Evolutionary conservation across 2,329 filamentous ascomycete genomes (phyloP).

Genomic region (Aspergillus sp.): DNA sequence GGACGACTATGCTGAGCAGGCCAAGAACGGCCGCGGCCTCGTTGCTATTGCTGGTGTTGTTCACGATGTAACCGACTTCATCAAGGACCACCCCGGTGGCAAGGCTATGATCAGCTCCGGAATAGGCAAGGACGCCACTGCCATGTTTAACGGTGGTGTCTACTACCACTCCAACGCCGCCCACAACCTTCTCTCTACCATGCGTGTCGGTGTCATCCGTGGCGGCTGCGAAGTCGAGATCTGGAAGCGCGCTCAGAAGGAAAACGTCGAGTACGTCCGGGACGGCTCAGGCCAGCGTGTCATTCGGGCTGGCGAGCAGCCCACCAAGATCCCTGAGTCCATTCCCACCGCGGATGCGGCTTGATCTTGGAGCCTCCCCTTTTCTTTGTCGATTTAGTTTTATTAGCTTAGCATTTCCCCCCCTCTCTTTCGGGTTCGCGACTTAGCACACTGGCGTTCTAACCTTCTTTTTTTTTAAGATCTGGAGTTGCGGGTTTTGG

Average conservation of each 20-base stretch:
- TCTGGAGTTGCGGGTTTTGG: constrained; percentile 7
- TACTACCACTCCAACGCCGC: constrained; percentile 89
- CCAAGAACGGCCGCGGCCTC: constrained; percentile 74
- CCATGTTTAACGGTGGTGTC: constrained; percentile 88
- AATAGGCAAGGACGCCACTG: constrained; percentile 83
- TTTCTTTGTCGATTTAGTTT: not conserved
- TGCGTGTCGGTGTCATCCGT: constrained; percentile 82
- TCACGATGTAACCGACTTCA: constrained; percentile 80
- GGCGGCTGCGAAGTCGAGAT: constrained; percentile 89
- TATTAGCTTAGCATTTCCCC: not conserved
- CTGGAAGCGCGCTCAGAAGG: constrained; percentile 82
- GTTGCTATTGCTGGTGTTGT: constrained; percentile 80
- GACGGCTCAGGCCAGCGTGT: constrained; percentile 80
- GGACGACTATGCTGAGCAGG: constrained; percentile 79
- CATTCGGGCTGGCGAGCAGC: constrained; percentile 79
- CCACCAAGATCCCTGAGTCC: constrained; percentile 78
- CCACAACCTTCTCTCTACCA: constrained; percentile 83
- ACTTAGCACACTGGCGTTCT: constrained; percentile 10
- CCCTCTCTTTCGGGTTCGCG: constrained; percentile 1
- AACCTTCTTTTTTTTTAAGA: not conserved
- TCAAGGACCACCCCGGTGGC: constrained; percentile 87
- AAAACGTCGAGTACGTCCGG: constrained; percentile 75
- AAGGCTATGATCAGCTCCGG: constrained; percentile 81
- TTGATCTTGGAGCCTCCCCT: constrained; percentile 20
- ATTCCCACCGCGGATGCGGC: constrained; percentile 82